Base-by-base conservation (phyloP, 2,329 filamentous ascomycete species). In the Calonectria honghensis region DNA sequence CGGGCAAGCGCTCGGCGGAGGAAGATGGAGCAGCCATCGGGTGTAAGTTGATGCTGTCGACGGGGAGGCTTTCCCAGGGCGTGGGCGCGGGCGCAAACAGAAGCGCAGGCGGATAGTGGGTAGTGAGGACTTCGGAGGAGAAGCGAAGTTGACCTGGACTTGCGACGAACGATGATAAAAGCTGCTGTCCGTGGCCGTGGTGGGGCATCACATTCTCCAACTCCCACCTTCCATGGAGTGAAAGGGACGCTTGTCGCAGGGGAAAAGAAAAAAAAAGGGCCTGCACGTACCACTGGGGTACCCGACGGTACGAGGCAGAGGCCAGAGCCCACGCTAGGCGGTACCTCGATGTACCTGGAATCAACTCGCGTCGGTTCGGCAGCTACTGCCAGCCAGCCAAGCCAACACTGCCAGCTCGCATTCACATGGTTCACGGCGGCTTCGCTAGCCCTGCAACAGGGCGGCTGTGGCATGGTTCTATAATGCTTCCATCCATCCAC, bases 131-230 rank as follows among this genome's bases (percentile, higher is more conserved):
- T 76, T 70, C 75, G 73, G 73, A 70, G 74, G 72, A 79, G 72
- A 75, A 81, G 76, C 70, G 76, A 79, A 76, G 67, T 52, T 35
- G 72, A 77, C 64, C 37, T 73, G 79, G 74, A 75, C 73, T 81
- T 80, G 79, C 80, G 75, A 78, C 79, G 73, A 74, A 76, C 78
- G 80, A 81, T 81, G 79, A 77, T 75, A 80, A 81, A 75, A 77
- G 79, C 75, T 74, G 77, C 76, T 72, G 78, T 24, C 27, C 24
- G 73, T 67, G 72, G 69, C 70, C 57, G 67, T 81, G 77, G 79
- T 81, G 79, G 80, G 80, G 80, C 79, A 68, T 73, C 78, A 80
- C 79, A 68, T 72, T 77, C 79, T 61, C 24, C 45, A 66, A 54
- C 48, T 67, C 63, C 54, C 61, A 61, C 41, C 61, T 67, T 29